Evolutionary conservation across 129 eudicot genomes (phyloP), one percentile per base, ranked within the genome.

Genomic region (Gnaphalium uliginosum): DNA sequence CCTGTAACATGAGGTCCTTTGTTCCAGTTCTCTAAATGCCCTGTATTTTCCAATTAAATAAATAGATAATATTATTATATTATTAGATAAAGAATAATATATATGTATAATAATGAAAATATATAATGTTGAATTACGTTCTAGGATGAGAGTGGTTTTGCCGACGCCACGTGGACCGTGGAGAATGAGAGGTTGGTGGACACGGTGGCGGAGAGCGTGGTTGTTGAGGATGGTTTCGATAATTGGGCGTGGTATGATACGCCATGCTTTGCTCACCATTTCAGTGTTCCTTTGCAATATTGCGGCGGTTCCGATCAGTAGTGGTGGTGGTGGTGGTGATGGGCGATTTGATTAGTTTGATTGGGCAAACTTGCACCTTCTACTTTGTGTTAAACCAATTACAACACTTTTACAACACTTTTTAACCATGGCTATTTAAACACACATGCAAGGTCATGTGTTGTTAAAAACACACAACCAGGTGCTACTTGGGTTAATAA

Each of bases 141-240:
- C 92, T 35, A 90, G 92, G 51, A 93, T 85, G 85, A 93, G 95
- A 59, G 98, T 93, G 79, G 98, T 93, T 90, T 93, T 90, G 84
- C 98, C 98, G 68, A 84, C 90, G 76, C 98, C 98, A 11, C 98
- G 96, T 48, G 98, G 98, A 64, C 98, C 98, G 66, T 93, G 98
- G 80, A 93, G 88, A 68, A 93, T 78, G 84, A 93, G 98, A 24
- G 98, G 98, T 18, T 90, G 96, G 30, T 88, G 96, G 17, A 90
- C 96, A 25, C 93, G 93, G 85, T 90, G 96, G 72, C 87, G 96
- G 65, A 81, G 92, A 32, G 86, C 96, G 73, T 93, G 98, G 74
- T 86, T 85, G 93, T 93, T 93, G 71, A 93, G 92, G 5, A 93
- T 39, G 2, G 97, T 90, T 74, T 93, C 98, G 46, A 93, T 83